A percentile compares a stretch with the other conserved stretches of the same genome.
Conservation (phyloP, 768 basidiomycete genomes). For the Hirschioporus abietinus region DNA sequence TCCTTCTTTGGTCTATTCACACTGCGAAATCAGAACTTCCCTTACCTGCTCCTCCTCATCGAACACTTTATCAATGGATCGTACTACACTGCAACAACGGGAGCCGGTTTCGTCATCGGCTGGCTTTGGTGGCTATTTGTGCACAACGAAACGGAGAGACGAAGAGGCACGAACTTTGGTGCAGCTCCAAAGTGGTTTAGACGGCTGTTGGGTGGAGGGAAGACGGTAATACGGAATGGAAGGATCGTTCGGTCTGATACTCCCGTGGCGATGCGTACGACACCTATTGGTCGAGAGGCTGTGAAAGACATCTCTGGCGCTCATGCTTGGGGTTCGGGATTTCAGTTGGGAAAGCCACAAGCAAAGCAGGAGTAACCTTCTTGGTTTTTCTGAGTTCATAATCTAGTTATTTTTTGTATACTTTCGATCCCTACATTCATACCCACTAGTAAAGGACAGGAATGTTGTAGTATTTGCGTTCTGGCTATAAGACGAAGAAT, state of each 20-base stretch:
- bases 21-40: neutral
- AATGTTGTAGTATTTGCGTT: too few relatives aligned
- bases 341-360: neutral
- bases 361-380: neutral
- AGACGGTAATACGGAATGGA: neutral
- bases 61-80: neutral
- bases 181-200: neutral
- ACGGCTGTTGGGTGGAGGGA: neutral
- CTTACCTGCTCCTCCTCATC: neutral
- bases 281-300: neutral
- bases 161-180: neutral
- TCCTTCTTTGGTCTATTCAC: neutral
- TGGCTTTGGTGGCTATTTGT: slow-evolving; percentile 1
- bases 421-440: too few relatives aligned
- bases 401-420: too few relatives aligned
- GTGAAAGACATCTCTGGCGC: neutral
- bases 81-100: neutral
- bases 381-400: neutral
- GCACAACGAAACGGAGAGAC: neutral
- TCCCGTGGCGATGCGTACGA: neutral
- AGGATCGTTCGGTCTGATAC: neutral
- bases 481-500: too few relatives aligned
- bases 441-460: too few relatives aligned
- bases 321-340: neutral
- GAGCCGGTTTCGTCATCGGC: neutral